Conservation (phyloP, 495 filamentous ascomycete genomes). For the Talaromyces thailandensis region DNA sequence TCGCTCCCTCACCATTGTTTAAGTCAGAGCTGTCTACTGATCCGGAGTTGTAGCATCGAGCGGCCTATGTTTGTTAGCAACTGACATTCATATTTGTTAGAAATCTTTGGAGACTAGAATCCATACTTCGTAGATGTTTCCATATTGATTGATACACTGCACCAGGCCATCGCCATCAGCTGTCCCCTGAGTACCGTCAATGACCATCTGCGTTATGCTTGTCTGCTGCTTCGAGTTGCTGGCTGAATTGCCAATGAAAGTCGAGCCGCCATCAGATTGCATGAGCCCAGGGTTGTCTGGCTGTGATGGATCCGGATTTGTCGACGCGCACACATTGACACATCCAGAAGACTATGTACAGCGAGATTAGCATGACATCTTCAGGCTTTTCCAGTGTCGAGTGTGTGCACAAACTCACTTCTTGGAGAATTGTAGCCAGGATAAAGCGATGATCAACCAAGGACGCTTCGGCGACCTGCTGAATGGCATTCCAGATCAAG, state of each 20-base stretch:
- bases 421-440: conserved; percentile 29
- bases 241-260: conserved; percentile 10
- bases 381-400: not conserved
- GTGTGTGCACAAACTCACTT: conserved; percentile 16
- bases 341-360: conserved; percentile 17
- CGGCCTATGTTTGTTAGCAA: not conserved
- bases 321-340: conserved; percentile 14
- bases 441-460: conserved; percentile 26
- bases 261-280: conserved; percentile 21
- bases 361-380: not conserved
- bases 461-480: conserved; percentile 16
- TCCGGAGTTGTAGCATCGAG: conserved; percentile 29
- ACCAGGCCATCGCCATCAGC: conserved; percentile 20
- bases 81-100: conserved; percentile 12
- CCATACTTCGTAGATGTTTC: conserved; percentile 20
- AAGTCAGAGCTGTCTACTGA: conserved; percentile 19
- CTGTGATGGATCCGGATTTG: conserved; percentile 12
- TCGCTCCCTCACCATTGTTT: conserved; percentile 20
- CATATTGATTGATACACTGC: conserved; percentile 21
- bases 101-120: not conserved
- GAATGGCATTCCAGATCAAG: conserved; percentile 22
- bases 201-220: conserved; percentile 26
- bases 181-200: conserved; percentile 27
- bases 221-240: conserved; percentile 10
- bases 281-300: conserved; percentile 25